These are phyloP conservation scores for Ramularia endophylla DNA, from an alignment of 2,329 filamentous ascomycete genomes.

Conservation along the genomic window DNA sequence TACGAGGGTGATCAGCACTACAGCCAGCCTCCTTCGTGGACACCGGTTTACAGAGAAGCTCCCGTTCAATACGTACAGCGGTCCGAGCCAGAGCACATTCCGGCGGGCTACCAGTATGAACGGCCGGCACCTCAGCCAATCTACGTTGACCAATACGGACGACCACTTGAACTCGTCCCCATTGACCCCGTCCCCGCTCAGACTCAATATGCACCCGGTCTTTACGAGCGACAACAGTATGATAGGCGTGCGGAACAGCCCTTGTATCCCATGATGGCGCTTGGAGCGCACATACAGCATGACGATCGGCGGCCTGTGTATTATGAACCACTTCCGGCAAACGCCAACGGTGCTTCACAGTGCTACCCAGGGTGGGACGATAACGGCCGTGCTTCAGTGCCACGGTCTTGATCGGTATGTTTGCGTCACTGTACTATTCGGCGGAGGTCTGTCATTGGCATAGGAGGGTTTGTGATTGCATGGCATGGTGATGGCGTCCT, in stretches of 20 bases:
- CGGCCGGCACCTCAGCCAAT: constrained; percentile 20
- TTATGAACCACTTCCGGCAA: constrained; percentile 9
- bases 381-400: constrained; percentile 16
- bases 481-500: too few relatives aligned
- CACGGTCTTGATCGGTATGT: constrained; percentile 7
- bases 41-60: constrained; percentile 11
- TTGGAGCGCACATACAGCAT: constrained; percentile 9
- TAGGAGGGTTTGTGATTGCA: too few relatives aligned
- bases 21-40: constrained; percentile 11
- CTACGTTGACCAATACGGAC: constrained; percentile 32
- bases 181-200: constrained; percentile 24
- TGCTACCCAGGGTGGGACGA: constrained; percentile 18
- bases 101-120: constrained; percentile 18
- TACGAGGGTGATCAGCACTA: constrained; percentile 22
- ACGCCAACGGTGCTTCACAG: constrained; percentile 1
- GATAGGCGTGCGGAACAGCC: constrained; percentile 11
- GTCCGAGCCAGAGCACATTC: constrained; percentile 12
- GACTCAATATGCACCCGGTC: constrained; percentile 22
- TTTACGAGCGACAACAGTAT: constrained; percentile 24
- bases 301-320: constrained; percentile 9
- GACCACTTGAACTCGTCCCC: constrained; percentile 24
- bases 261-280: constrained; percentile 13
- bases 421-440: too few relatives aligned
- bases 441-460: too few relatives aligned
- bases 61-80: constrained; percentile 23